Evolutionary conservation across 2,329 filamentous ascomycete species (phyloP).

Genomic region (Akanthomyces uredinophilus): DNA sequence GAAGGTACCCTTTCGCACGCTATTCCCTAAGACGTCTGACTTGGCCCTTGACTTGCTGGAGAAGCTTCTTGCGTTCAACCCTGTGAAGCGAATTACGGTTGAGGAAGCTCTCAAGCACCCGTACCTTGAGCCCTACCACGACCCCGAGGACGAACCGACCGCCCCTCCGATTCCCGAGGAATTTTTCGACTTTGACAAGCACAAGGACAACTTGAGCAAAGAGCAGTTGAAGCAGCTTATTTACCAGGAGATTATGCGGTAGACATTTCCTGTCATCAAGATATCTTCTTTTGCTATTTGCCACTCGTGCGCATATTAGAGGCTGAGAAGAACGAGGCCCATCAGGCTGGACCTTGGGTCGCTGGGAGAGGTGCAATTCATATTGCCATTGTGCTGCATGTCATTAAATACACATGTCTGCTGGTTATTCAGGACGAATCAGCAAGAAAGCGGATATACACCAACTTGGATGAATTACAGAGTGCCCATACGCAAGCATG

Average conservation of each 20-base stretch:
- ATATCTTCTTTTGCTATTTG: background rate
- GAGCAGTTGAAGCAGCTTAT: constrained; percentile 97
- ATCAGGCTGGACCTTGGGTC: constrained; percentile 13
- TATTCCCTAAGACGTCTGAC: constrained; percentile 99
- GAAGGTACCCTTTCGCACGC: constrained; percentile 94
- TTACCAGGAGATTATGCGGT: constrained; percentile 90
- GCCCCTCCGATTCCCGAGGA: constrained; percentile 95
- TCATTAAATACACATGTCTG: background rate
- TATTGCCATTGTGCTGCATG: background rate
- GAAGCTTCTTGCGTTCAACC: constrained; percentile 95
- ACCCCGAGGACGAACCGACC: constrained; percentile 96
- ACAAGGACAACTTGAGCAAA: constrained; percentile 98
- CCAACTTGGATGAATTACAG: constrained; percentile 14
- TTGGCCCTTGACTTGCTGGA: constrained; percentile 89
- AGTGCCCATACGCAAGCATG: constrained; percentile 7
- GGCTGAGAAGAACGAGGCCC: constrained; percentile 6
- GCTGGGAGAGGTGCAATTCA: background rate
- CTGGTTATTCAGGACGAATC: background rate
- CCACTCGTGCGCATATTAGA: background rate
- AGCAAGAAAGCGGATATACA: constrained; percentile 9
- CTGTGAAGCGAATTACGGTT: constrained; percentile 95
- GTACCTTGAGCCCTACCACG: constrained; percentile 97
- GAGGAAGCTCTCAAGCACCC: constrained; percentile 96
- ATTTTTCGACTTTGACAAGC: constrained; percentile 99
- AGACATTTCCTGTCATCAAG: constrained; percentile 16